phyloP scores from a whole-genome alignment of 257 asterid species.

The Ilex aquifolium region DNA sequence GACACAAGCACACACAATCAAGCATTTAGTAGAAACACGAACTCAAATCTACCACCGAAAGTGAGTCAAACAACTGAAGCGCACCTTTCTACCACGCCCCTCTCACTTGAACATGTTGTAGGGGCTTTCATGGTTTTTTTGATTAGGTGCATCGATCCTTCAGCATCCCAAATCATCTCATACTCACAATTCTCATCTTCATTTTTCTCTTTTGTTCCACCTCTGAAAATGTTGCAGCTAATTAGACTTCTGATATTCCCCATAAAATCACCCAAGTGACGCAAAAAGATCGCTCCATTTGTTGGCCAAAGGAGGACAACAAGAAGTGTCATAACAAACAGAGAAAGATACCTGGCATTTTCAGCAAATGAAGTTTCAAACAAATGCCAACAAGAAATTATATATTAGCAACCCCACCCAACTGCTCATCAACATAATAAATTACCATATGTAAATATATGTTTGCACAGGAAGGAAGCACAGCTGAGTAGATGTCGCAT shows the following conservation, averaged over 20 bases:
- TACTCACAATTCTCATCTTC: slow-evolving; percentile 84
- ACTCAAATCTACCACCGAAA: not conserved
- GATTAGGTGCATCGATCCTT: slow-evolving; percentile 94
- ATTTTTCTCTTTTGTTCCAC: slow-evolving; percentile 52
- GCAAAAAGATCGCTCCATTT: slow-evolving; percentile 40
- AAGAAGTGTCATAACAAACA: slow-evolving; percentile 61
- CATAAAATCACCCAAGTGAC: slow-evolving; percentile 32
- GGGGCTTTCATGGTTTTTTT: slow-evolving; percentile 54
- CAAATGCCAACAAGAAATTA: not conserved
- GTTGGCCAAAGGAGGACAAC: slow-evolving; percentile 61
- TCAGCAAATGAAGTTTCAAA: slow-evolving; percentile 20
- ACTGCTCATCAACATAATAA: not conserved
- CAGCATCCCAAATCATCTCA: slow-evolving; percentile 95
- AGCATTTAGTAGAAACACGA: not conserved
- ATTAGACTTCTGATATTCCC: slow-evolving; percentile 29
- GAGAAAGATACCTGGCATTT: slow-evolving; percentile 66
- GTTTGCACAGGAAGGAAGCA: slow-evolving; percentile 90
- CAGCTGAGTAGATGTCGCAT: slow-evolving; percentile 44
- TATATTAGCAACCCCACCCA: not conserved
- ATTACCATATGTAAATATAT: slow-evolving; percentile 77
- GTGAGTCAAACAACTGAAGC: not conserved
- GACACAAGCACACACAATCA: not conserved
- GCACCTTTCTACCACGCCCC: slow-evolving; percentile 58
- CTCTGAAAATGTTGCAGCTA: slow-evolving; percentile 35
- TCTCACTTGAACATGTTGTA: slow-evolving; percentile 24